Evolutionary conservation across 202 grass and related monocot genomes (phyloP).

Genomic region (Schoenoplectus triqueter): DNA sequence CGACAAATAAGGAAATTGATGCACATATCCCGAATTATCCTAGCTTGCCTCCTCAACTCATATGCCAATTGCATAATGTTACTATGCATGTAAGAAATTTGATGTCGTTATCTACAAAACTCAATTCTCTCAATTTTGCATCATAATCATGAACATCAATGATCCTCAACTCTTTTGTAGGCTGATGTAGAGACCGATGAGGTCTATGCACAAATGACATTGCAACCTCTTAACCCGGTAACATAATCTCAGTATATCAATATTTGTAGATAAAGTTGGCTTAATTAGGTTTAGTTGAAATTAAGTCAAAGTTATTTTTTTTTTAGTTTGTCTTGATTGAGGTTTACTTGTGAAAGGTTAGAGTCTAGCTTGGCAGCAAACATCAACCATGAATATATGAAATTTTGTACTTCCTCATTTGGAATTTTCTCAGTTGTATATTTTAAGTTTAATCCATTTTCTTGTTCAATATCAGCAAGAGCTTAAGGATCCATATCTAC

Average conservation of each 20-base stretch:
- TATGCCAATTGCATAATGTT: slow-evolving; percentile 96
- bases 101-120: neutral
- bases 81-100: slow-evolving; percentile 88
- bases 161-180: slow-evolving; percentile 48
- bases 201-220: slow-evolving; percentile 97
- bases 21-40: slow-evolving; percentile 93
- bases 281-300: slow-evolving; percentile 4
- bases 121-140: slow-evolving; percentile 22
- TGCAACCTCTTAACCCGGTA: slow-evolving; percentile 91
- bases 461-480: slow-evolving; percentile 75
- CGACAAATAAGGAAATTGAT: slow-evolving; percentile 97
- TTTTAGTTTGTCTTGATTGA: neutral
- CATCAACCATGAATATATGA: neutral
- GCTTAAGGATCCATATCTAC: slow-evolving; percentile 90
- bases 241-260: slow-evolving; percentile 30
- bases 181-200: slow-evolving; percentile 96
- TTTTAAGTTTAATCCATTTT: slow-evolving; percentile 43
- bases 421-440: neutral
- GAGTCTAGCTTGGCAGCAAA: neutral
- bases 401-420: slow-evolving; percentile 8
- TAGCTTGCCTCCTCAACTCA: slow-evolving; percentile 86
- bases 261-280: slow-evolving; percentile 15
- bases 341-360: neutral
- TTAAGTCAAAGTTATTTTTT: neutral
- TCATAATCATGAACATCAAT: slow-evolving; percentile 18